phyloP scores from a whole-genome alignment of 2,329 filamentous ascomycete species.

The Colletotrichum sp. region DNA sequence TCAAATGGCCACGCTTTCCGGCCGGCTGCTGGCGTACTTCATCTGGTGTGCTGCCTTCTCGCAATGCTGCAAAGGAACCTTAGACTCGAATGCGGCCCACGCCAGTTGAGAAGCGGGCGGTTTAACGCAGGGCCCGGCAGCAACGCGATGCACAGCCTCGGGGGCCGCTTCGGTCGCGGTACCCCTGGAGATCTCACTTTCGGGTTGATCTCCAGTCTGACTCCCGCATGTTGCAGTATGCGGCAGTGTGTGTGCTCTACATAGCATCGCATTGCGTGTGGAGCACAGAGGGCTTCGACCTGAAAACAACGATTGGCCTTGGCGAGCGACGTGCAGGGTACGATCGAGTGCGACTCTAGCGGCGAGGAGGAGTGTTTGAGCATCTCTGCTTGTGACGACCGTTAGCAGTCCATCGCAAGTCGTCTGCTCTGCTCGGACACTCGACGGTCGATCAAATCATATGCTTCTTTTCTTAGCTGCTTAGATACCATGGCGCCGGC shows the following conservation, averaged over 20 bases:
- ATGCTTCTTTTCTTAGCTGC: conserved; percentile 10
- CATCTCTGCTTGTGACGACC: neutral
- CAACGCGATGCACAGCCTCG: conserved; percentile 1
- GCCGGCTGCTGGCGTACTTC: neutral
- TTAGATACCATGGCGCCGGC: neutral
- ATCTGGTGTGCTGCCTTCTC: neutral
- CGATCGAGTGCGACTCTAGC: conserved; percentile 5
- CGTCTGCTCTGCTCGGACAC: neutral
- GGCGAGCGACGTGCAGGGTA: neutral
- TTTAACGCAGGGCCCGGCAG: neutral
- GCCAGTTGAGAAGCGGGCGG: neutral
- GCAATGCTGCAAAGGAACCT: neutral
- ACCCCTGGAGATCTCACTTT: conserved; percentile 8
- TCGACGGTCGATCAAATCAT: conserved; percentile 1
- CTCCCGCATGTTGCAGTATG: neutral
- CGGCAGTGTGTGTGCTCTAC: conserved; percentile 1
- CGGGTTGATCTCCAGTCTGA: neutral
- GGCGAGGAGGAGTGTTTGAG: neutral
- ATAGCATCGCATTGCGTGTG: conserved; percentile 1
- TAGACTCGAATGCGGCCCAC: neutral
- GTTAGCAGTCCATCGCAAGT: neutral
- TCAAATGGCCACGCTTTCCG: neutral
- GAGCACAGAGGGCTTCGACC: neutral
- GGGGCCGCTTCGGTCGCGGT: neutral
- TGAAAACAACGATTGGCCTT: conserved; percentile 19